phyloP scores from a whole-genome alignment of 2,329 filamentous ascomycete genomes.

The Pseudogymnoascus destructans region DNA sequence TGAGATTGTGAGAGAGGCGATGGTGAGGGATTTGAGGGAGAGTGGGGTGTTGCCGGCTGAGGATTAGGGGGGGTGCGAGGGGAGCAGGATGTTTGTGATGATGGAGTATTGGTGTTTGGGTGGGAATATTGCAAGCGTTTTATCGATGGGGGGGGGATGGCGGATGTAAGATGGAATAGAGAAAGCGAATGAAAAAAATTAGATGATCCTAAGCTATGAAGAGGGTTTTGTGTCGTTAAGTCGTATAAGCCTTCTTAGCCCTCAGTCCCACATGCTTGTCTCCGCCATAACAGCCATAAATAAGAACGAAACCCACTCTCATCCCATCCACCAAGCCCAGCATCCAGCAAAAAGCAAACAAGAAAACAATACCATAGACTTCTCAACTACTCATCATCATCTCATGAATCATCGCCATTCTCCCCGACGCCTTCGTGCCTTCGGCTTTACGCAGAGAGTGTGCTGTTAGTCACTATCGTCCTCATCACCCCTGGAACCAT shows the following conservation, averaged over 20 bases:
- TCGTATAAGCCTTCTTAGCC: not conserved
- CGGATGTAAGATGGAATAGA: not conserved
- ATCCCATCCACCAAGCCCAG: not conserved
- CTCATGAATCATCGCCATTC: not conserved
- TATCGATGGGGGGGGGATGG: not conserved
- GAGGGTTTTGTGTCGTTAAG: not conserved
- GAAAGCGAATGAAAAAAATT: not conserved
- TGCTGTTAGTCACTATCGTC: not conserved
- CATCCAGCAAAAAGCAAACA: not conserved
- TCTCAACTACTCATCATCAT: not conserved
- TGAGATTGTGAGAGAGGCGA: conserved; percentile 54
- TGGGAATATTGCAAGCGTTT: not conserved
- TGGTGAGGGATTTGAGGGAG: conserved; percentile 51
- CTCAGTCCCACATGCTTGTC: not conserved
- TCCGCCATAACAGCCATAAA: not conserved
- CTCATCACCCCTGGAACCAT: not conserved
- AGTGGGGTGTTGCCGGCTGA: not conserved
- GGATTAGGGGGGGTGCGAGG: not conserved
- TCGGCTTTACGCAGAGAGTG: not conserved
- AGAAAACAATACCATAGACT: not conserved
- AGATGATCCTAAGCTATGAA: not conserved
- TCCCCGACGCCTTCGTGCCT: not conserved
- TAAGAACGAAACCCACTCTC: not conserved
- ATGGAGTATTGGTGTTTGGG: not conserved
- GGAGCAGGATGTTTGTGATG: too few relatives aligned